Percentiles rank a stretch among this genome's conserved stretches.
These are phyloP conservation scores for Huntiella savannae DNA, from an alignment of 2,329 filamentous ascomycete species.

Conservation along the genomic window DNA sequence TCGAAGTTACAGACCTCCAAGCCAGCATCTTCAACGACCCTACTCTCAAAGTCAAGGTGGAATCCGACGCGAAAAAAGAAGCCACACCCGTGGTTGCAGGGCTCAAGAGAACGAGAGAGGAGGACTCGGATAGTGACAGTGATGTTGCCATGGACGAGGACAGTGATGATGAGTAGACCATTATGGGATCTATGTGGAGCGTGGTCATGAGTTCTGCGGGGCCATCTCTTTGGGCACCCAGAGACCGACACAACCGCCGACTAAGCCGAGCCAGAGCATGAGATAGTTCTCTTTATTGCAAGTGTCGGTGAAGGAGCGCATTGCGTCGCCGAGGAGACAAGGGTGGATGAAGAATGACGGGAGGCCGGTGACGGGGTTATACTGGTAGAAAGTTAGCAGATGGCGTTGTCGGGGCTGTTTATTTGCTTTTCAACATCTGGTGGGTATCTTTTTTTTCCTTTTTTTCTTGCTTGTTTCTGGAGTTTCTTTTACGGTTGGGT, in stretches of 20 bases:
- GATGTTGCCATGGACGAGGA: constrained; percentile 52
- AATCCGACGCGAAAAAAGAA: constrained; percentile 19
- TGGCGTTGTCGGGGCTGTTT: neutral
- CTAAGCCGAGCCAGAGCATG: constrained; percentile 72
- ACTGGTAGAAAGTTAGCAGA: constrained; percentile 24
- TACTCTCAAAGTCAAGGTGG: constrained; percentile 19
- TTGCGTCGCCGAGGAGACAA: constrained; percentile 68
- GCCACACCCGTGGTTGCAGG: constrained; percentile 33
- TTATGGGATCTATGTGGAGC: neutral
- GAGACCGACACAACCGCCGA: constrained; percentile 63
- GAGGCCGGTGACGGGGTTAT: constrained; percentile 63
- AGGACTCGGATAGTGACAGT: constrained; percentile 48
- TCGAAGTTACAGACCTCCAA: constrained; percentile 53
- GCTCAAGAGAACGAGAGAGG: constrained; percentile 53
- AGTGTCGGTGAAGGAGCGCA: constrained; percentile 37
- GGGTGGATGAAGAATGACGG: constrained; percentile 86
- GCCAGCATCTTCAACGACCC: constrained; percentile 64
- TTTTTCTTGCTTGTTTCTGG: neutral
- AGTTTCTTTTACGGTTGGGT: constrained; percentile 14
- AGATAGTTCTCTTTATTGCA: constrained; percentile 53
- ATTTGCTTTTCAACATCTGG: neutral
- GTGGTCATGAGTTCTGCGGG: constrained; percentile 4
- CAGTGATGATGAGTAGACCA: constrained; percentile 49
- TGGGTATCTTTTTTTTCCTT: neutral
- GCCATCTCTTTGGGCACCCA: constrained; percentile 56